These are phyloP conservation scores for Amoebophrya sp. DNA, from an alignment of 169 alveolate species.

Conservation along the genomic window DNA sequence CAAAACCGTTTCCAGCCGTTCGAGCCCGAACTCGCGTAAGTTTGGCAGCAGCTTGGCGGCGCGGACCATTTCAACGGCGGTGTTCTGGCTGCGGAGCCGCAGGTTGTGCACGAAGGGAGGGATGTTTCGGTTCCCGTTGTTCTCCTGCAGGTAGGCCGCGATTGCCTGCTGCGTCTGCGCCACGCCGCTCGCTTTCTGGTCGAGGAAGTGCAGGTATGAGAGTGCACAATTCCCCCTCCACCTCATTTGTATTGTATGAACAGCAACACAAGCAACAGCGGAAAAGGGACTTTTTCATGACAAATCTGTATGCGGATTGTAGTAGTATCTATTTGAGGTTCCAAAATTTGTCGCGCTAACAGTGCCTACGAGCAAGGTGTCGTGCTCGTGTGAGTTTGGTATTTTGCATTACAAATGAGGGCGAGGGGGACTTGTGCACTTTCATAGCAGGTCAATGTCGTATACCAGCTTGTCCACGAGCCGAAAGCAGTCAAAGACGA, in stretches of 20 bases:
- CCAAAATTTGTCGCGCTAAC: too few relatives aligned
- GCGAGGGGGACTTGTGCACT: too few relatives aligned
- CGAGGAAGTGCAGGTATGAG: conserved; percentile 12
- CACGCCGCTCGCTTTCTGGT: background rate
- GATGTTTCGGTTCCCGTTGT: background rate
- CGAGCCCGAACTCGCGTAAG: background rate
- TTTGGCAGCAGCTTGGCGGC: background rate
- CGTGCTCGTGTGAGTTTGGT: too few relatives aligned
- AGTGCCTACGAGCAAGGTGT: too few relatives aligned
- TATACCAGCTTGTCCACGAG: background rate
- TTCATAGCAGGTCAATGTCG: background rate
- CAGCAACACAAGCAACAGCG: too few relatives aligned
- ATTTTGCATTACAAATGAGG: too few relatives aligned
- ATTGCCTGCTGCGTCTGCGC: background rate
- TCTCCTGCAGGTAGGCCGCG: background rate
- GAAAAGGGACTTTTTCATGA: too few relatives aligned
- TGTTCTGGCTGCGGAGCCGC: background rate
- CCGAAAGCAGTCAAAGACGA: conserved; percentile 20
- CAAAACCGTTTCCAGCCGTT: background rate
- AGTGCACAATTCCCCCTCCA: too few relatives aligned
- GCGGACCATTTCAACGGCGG: background rate
- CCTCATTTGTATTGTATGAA: too few relatives aligned
- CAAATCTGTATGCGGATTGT: too few relatives aligned
- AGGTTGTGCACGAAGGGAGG: background rate
- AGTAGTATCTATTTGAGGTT: too few relatives aligned